Percentiles rank a stretch among this genome's conserved stretches.
phyloP scores from a whole-genome alignment of 73 alveolate species.

The Paramecium bursaria region DNA sequence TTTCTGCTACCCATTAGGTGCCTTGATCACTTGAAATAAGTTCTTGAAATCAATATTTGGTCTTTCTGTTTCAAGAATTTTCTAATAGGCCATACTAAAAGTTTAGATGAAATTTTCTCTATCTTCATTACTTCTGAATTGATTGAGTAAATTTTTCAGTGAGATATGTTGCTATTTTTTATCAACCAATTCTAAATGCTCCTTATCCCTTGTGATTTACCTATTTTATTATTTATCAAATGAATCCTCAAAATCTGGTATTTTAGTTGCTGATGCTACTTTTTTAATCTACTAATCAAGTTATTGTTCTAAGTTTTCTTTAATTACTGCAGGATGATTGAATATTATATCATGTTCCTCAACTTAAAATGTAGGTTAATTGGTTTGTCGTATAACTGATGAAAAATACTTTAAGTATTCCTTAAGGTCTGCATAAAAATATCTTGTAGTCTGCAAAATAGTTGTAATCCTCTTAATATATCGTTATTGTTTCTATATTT shows the following conservation, averaged over 20 bases:
- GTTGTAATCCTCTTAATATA: slow-evolving; percentile 41
- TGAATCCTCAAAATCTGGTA: slow-evolving; percentile 33
- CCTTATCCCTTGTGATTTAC: slow-evolving; percentile 17
- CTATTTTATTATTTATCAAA: slow-evolving; percentile 25
- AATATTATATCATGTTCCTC: neutral
- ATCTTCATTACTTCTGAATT: slow-evolving; percentile 48
- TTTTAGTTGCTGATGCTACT: neutral
- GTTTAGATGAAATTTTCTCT: slow-evolving; percentile 42
- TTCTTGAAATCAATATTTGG: slow-evolving; percentile 14
- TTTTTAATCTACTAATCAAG: neutral
- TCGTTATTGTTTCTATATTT: slow-evolving; percentile 36
- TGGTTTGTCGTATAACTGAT: neutral
- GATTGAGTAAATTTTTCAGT: neutral
- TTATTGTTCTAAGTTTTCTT: neutral
- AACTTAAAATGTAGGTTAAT: neutral
- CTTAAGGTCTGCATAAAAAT: slow-evolving; percentile 44
- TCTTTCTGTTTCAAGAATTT: slow-evolving; percentile 29
- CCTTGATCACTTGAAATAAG: neutral
- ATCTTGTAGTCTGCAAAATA: slow-evolving; percentile 31
- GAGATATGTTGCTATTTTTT: slow-evolving; percentile 15
- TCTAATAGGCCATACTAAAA: slow-evolving; percentile 18
- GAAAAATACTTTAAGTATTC: slow-evolving; percentile 30
- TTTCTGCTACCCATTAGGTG: neutral
- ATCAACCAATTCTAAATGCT: slow-evolving; percentile 19
- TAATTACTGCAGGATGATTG: slow-evolving; percentile 20